Evolutionary conservation across 768 basidiomycete genomes (phyloP).

Genomic region (Termitomyces sp.): DNA sequence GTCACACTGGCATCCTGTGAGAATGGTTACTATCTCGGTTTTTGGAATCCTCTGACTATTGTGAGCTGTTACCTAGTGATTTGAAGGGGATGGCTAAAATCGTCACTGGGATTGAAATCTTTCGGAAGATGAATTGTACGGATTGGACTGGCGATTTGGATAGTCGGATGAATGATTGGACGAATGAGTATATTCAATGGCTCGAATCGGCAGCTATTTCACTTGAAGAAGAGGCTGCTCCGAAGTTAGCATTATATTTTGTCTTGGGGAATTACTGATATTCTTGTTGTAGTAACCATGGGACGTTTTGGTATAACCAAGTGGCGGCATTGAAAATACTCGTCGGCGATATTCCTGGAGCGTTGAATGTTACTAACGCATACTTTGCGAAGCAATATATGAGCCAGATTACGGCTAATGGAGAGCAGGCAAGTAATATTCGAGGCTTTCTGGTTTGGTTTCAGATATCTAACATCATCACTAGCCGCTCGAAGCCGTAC

Average conservation of each 20-base stretch:
- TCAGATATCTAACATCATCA: background rate
- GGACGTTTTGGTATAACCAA: slow-evolving; percentile 62
- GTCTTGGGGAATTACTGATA: background rate
- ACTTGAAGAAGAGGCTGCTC: slow-evolving; percentile 39
- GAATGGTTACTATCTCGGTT: background rate
- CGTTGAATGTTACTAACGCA: slow-evolving; percentile 38
- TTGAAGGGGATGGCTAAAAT: slow-evolving; percentile 44
- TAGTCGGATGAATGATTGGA: slow-evolving; percentile 47
- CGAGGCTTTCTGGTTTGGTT: background rate
- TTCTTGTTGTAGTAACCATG: slow-evolving; percentile 51
- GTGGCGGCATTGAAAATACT: slow-evolving; percentile 54
- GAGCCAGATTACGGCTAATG: slow-evolving; percentile 50
- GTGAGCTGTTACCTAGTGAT: slow-evolving; percentile 34
- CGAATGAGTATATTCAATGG: slow-evolving; percentile 52
- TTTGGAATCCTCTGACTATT: background rate
- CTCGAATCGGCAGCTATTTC: slow-evolving; percentile 47
- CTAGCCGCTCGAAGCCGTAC: slow-evolving; percentile 58
- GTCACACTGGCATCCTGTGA: slow-evolving; percentile 54
- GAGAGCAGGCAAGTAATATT: slow-evolving; percentile 46
- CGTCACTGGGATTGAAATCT: slow-evolving; percentile 9
- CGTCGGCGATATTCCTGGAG: slow-evolving; percentile 46
- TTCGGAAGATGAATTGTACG: slow-evolving; percentile 35
- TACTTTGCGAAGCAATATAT: slow-evolving; percentile 52
- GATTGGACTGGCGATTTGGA: slow-evolving; percentile 57
- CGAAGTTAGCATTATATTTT: slow-evolving; percentile 41